Evolutionary conservation across 2,329 filamentous ascomycete genomes (phyloP).

Genomic region (Alternaria sp.): DNA sequence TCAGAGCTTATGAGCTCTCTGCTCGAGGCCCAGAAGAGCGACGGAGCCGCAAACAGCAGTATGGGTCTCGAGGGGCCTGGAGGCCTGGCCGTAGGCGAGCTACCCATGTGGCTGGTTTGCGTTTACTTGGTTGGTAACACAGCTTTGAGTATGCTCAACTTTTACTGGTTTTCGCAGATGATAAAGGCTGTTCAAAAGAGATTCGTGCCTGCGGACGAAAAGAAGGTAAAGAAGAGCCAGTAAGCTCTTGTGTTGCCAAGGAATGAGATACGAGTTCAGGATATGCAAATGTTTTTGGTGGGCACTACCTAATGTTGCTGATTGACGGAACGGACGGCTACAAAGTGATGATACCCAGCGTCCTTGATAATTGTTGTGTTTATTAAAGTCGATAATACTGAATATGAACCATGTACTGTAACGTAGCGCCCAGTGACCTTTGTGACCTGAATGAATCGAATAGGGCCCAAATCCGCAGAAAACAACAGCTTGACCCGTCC

Average conservation of each 20-base stretch:
- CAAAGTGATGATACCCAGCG: constrained; percentile 10
- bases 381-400: neutral
- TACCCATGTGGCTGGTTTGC: constrained; percentile 74
- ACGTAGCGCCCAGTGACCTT: too few species aligned
- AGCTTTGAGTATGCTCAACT: constrained; percentile 76
- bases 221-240: constrained; percentile 32
- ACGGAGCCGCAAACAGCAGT: constrained; percentile 53
- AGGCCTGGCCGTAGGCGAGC: constrained; percentile 34
- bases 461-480: neutral
- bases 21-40: constrained; percentile 54
- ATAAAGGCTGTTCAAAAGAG: constrained; percentile 79
- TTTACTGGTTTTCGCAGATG: constrained; percentile 89
- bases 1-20: constrained; percentile 22
- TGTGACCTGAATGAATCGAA: neutral
- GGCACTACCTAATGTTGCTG: neutral
- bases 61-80: constrained; percentile 20
- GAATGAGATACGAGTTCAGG: neutral
- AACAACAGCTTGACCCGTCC: neutral
- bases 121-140: constrained; percentile 77
- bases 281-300: neutral
- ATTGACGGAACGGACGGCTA: neutral
- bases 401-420: neutral
- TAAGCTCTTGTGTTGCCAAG: neutral
- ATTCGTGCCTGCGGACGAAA: constrained; percentile 61
- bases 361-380: neutral